Conservation (phyloP, 495 filamentous ascomycete genomes). For the Filosporella fistucella region DNA sequence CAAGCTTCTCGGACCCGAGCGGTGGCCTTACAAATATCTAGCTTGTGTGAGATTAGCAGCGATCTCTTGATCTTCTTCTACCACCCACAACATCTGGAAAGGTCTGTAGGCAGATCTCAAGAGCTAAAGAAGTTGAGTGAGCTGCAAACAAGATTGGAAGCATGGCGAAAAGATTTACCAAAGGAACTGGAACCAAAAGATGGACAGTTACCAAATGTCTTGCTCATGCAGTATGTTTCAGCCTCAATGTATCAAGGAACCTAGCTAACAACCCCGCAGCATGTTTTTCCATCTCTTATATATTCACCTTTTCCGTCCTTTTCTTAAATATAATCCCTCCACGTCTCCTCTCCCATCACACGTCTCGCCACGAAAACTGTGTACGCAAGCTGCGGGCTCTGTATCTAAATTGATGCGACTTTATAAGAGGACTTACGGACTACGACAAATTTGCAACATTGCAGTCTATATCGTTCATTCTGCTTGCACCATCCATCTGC, state of each 20-base stretch:
- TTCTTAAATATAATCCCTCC: conserved; percentile 80
- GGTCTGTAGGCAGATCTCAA: conserved; percentile 53
- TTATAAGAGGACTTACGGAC: conserved; percentile 87
- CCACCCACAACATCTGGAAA: conserved; percentile 61
- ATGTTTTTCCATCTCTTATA: conserved; percentile 98
- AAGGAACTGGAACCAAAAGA: conserved; percentile 86
- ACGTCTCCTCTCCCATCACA: conserved; percentile 80
- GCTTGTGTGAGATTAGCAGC: conserved; percentile 87
- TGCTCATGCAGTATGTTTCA: conserved; percentile 86
- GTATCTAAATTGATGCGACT: conserved; percentile 90
- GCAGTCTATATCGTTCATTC: conserved; percentile 93
- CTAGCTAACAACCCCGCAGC: conserved; percentile 36
- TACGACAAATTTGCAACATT: conserved; percentile 92
- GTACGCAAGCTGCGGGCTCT: conserved; percentile 79
- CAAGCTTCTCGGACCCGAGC: conserved; percentile 84
- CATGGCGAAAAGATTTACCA: conserved; percentile 84
- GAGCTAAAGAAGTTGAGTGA: conserved; percentile 92
- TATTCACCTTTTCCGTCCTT: conserved; percentile 95
- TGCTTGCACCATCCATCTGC: conserved; percentile 88
- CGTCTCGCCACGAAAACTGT: conserved; percentile 86
- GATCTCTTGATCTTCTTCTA: conserved; percentile 91
- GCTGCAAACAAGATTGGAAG: conserved; percentile 84
- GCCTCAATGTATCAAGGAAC: not conserved
- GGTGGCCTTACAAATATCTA: conserved; percentile 74
- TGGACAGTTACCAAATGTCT: conserved; percentile 78